Base-by-base conservation (phyloP, 371 early-diverging fungal genomes). In the Haplosporangium sp. region DNA sequence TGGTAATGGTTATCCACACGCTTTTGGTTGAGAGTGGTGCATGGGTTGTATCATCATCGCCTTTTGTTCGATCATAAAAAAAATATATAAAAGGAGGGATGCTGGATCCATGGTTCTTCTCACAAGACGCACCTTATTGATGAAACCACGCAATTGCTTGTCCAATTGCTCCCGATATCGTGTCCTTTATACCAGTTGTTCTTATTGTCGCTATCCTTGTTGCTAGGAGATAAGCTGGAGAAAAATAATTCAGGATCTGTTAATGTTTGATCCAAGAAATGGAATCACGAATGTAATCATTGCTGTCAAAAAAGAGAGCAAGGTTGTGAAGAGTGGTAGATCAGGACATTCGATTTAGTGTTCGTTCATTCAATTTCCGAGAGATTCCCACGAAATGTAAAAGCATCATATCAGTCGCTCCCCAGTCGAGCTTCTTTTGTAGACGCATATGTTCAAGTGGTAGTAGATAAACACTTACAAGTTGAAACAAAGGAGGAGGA, bases 11-110 rank as follows among this genome's bases (percentile, higher is more conserved):
- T 75, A 69, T 75, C 75, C 75, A 75, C 75, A 75, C 75, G 75
- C 75, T 75, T 75, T 75, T 75, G 75, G 75, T 75, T 75, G 75
- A 75, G 75, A 75, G 75, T 75, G 75, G 75, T 75, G 75, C 75
- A 75, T 75, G 75, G 75, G 75, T 75, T 75, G 75, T 75, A 75
- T 61, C 56, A 75, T 75, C 75, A 69, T 66, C 59, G 75, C 66
- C 69, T 59, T 45, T 38, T 21, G 10, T 10, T 20, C 37, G 2
- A 23, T 47, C 51, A 14, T 37, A 3, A 36, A 9, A 37, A 16
- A 37, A 36, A 16, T 10, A 29, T 23, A 11, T 11, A 40, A 41
- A 47, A 52, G 11, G 21, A 47, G 20, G 10, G 43, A 41, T 20
- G 1, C 5, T 36, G 5, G 59, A 59, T 29, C n/a, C 6, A 23